Evolutionary conservation across 1,284 basidiomycete genomes (phyloP).

Genomic region (Mycena citricolor): DNA sequence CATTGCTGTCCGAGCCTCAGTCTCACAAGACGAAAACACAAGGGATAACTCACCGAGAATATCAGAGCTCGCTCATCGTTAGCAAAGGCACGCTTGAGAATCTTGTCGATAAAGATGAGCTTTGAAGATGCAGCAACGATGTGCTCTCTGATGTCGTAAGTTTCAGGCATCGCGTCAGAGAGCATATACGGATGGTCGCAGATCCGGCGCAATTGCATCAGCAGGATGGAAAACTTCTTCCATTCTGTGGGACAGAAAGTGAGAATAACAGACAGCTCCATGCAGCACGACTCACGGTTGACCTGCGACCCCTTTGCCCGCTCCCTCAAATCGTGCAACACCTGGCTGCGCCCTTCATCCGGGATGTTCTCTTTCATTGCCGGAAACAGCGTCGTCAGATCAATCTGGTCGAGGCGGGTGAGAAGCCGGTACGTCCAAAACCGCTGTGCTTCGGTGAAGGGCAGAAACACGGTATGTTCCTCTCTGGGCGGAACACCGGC

Average conservation of each 20-base stretch:
- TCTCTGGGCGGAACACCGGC: constrained; percentile 55
- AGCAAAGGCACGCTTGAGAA: constrained; percentile 73
- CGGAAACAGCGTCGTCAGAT: constrained; percentile 50
- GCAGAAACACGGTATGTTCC: constrained; percentile 55
- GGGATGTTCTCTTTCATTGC: constrained; percentile 26
- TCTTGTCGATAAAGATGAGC: constrained; percentile 77
- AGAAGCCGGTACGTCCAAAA: constrained; percentile 63
- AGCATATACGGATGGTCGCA: constrained; percentile 62
- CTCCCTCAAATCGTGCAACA: constrained; percentile 40
- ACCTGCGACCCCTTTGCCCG: constrained; percentile 31
- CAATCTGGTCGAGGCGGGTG: constrained; percentile 48
- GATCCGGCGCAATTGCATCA: constrained; percentile 57
- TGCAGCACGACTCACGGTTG: constrained; percentile 27
- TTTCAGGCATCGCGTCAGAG: constrained; percentile 48
- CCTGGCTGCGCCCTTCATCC: constrained; percentile 39
- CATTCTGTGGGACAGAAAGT: constrained; percentile 37
- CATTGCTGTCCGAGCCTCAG: constrained; percentile 45
- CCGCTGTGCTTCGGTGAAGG: constrained; percentile 57
- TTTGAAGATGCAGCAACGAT: constrained; percentile 63
- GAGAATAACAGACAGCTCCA: background rate
- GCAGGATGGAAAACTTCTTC: constrained; percentile 56
- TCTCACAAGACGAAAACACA: background rate
- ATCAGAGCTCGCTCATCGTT: constrained; percentile 83
- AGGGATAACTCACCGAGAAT: constrained; percentile 63
- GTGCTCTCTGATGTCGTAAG: constrained; percentile 55